These are phyloP conservation scores for Neocucurbitaria cava DNA, from an alignment of 2,329 filamentous ascomycete species.

Conservation along the genomic window DNA sequence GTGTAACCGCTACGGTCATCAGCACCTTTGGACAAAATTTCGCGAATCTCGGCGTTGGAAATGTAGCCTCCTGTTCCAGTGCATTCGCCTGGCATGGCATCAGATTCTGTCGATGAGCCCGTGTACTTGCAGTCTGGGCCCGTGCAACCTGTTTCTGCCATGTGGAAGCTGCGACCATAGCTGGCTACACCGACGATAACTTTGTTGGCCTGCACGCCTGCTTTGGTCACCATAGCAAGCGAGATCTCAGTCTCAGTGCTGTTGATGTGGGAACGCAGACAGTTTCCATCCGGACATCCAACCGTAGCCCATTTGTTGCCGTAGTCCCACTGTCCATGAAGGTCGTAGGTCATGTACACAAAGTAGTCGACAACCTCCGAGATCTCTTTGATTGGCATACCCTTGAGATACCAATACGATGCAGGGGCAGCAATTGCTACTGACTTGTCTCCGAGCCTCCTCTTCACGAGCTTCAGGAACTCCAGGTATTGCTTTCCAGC, in stretches of 20 bases:
- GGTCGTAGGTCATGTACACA: slow-evolving; percentile 45
- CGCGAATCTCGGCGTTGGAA: background rate
- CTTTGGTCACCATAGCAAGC: slow-evolving; percentile 50
- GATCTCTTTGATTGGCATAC: slow-evolving; percentile 31
- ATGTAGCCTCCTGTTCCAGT: slow-evolving; percentile 49
- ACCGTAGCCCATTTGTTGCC: slow-evolving; percentile 35
- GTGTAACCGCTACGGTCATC: background rate
- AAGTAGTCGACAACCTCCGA: slow-evolving; percentile 33
- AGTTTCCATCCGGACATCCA: slow-evolving; percentile 38
- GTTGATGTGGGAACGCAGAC: slow-evolving; percentile 48
- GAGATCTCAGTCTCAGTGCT: slow-evolving; percentile 44
- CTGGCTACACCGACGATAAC: slow-evolving; percentile 43
- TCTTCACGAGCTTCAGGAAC: slow-evolving; percentile 21
- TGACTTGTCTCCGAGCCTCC: slow-evolving; percentile 5
- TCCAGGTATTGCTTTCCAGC: slow-evolving; percentile 48
- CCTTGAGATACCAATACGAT: slow-evolving; percentile 40
- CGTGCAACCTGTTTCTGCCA: slow-evolving; percentile 42
- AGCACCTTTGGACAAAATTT: background rate
- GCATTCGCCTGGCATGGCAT: slow-evolving; percentile 45
- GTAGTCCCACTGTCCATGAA: slow-evolving; percentile 54
- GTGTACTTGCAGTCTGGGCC: slow-evolving; percentile 45
- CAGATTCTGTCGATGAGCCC: slow-evolving; percentile 33
- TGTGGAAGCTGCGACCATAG: slow-evolving; percentile 47
- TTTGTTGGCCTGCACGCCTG: slow-evolving; percentile 36
- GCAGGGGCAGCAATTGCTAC: slow-evolving; percentile 37